Conservation (phyloP, 148 eudicot genomes). For the Agrostemma githago region DNA sequence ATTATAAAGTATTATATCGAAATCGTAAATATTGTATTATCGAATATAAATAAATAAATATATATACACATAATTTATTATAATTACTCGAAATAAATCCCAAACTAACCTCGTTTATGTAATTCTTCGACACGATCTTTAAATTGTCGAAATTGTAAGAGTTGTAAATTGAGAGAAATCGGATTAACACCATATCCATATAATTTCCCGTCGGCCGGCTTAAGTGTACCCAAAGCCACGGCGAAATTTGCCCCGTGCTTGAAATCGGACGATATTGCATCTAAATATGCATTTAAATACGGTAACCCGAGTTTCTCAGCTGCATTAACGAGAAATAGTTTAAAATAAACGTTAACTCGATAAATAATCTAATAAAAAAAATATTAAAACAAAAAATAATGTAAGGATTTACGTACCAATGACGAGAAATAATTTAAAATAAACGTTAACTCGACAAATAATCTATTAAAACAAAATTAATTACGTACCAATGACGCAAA, state of each 20-base stretch:
- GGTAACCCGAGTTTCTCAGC: constrained; percentile 56
- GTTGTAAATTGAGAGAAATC: constrained; percentile 53
- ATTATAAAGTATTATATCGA: too few relatives aligned
- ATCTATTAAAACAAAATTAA: too few relatives aligned
- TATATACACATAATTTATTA: too few relatives aligned
- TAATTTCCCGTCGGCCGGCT: constrained; percentile 47
- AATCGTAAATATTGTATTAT: too few relatives aligned
- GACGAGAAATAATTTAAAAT: too few relatives aligned
- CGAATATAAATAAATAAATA: too few relatives aligned
- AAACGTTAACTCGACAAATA: too few relatives aligned
- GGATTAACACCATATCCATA: constrained; percentile 54
- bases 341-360: background rate
- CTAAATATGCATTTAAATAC: constrained; percentile 57
- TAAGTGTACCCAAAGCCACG: constrained; percentile 52
- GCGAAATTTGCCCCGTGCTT: constrained; percentile 75
- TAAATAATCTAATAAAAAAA: too few relatives aligned
- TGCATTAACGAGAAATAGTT: constrained; percentile 13
- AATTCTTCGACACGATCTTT: constrained; percentile 29
- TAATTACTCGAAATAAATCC: too few relatives aligned
- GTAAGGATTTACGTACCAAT: too few relatives aligned
- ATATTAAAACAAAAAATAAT: too few relatives aligned
- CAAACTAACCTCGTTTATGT: background rate
- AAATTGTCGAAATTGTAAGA: constrained; percentile 51
- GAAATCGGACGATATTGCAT: constrained; percentile 62
- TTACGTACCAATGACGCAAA: too few relatives aligned